These are phyloP conservation scores for Pichia sp. DNA, from an alignment of 1,139 yeast genomes.

Conservation along the genomic window DNA sequence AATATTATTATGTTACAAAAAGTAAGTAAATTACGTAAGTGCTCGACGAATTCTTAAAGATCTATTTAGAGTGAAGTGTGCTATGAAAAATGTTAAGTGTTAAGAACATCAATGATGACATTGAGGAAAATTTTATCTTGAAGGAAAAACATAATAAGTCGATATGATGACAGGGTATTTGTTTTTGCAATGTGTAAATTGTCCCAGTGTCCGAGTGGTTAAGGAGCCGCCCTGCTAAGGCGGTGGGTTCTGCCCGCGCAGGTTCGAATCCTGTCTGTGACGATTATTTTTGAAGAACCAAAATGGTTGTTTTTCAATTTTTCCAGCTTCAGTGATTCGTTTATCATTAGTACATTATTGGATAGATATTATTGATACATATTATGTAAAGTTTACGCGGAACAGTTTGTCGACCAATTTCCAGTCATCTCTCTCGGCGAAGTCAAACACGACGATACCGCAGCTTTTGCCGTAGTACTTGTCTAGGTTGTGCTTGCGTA, in stretches of 20 bases:
- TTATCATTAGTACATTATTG: background rate
- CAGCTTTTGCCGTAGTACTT: slow-evolving; percentile 48
- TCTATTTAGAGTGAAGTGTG: too few relatives aligned
- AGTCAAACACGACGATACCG: slow-evolving; percentile 63
- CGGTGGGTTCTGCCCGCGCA: slow-evolving; percentile 83
- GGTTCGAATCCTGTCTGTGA: slow-evolving; percentile 89
- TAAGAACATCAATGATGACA: too few relatives aligned
- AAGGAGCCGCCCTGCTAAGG: slow-evolving; percentile 71
- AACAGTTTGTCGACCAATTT: slow-evolving; percentile 49
- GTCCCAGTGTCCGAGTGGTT: slow-evolving; percentile 63
- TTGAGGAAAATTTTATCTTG: too few relatives aligned
- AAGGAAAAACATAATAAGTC: too few relatives aligned
- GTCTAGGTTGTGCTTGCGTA: slow-evolving; percentile 45
- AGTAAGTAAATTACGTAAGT: too few relatives aligned
- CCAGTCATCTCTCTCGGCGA: slow-evolving; percentile 63
- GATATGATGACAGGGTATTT: background rate
- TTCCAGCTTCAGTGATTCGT: background rate
- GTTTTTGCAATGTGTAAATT: background rate
- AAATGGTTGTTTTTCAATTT: background rate
- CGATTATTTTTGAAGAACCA: slow-evolving; percentile 42
- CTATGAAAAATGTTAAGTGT: too few relatives aligned
- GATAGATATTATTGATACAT: background rate
- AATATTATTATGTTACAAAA: background rate
- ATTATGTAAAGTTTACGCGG: slow-evolving; percentile 44
- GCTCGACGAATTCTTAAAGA: too few relatives aligned